phyloP scores from a whole-genome alignment of 2,329 filamentous ascomycete genomes.

The Cordyceps tenuipes region DNA sequence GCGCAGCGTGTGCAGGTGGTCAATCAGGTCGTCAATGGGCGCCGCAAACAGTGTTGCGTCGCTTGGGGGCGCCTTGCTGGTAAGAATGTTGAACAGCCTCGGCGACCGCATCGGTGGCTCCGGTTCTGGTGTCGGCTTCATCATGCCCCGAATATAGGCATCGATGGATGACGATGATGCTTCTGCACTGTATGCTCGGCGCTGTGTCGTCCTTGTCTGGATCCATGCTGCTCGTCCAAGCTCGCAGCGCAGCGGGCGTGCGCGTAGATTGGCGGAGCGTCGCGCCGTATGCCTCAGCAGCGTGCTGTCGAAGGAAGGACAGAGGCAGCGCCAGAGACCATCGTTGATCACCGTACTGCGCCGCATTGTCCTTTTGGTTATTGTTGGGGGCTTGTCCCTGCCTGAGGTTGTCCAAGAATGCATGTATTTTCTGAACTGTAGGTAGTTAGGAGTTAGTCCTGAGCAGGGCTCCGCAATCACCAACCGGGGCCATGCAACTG shows the following conservation, averaged over 20 bases:
- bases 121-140: slow-evolving; percentile 18
- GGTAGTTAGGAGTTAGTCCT: background rate
- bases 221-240: slow-evolving; percentile 13
- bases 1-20: slow-evolving; percentile 22
- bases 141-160: slow-evolving; percentile 30
- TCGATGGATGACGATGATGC: slow-evolving; percentile 19
- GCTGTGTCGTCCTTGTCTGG: background rate
- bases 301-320: slow-evolving; percentile 42
- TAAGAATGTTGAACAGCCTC: background rate
- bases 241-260: slow-evolving; percentile 5
- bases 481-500: slow-evolving; percentile 23
- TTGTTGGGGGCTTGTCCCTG: background rate
- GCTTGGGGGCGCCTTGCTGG: slow-evolving; percentile 14
- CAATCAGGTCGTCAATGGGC: slow-evolving; percentile 20
- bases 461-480: slow-evolving; percentile 6
- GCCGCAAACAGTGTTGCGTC: slow-evolving; percentile 14
- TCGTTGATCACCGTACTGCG: slow-evolving; percentile 35
- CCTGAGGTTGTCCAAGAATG: background rate
- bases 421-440: too few species aligned
- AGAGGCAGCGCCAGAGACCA: slow-evolving; percentile 57
- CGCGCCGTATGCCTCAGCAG: slow-evolving; percentile 19
- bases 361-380: slow-evolving; percentile 19
- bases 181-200: background rate
- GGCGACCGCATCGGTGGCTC: background rate
- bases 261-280: slow-evolving; percentile 19